These are phyloP conservation scores for Lenwebbia sp. DNA, from an alignment of 345 rosid genomes.

Conservation along the genomic window DNA sequence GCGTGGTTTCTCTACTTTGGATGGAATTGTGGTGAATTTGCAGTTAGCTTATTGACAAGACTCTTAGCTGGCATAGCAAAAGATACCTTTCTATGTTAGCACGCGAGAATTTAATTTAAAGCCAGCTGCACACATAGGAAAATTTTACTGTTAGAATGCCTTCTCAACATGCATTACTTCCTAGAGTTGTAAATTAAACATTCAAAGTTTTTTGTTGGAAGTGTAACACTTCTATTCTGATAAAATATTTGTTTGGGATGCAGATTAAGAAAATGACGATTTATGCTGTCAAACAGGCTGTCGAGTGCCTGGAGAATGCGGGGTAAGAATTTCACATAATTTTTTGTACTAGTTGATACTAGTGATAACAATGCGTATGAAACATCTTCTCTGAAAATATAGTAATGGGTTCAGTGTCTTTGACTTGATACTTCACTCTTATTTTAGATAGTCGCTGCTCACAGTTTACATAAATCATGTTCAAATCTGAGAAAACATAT, in stretches of 20 bases:
- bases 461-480: neutral
- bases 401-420: neutral
- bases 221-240: neutral
- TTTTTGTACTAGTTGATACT: neutral
- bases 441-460: neutral
- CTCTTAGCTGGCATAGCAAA: neutral
- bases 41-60: neutral
- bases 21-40: neutral
- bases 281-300: slow-evolving; percentile 20
- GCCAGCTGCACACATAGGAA: neutral
- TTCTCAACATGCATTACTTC: neutral
- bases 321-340: neutral
- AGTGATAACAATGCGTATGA: neutral
- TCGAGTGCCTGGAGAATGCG: slow-evolving; percentile 4
- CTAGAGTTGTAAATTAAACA: neutral
- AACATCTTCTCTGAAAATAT: neutral
- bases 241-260: neutral
- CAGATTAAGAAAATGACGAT: slow-evolving; percentile 56
- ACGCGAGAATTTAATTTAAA: neutral
- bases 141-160: neutral
- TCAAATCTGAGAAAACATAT: neutral
- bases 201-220: neutral
- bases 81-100: neutral
- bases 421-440: neutral
- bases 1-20: neutral